Percentiles rank a stretch among this genome's conserved stretches.
Evolutionary conservation across 1,139 yeast species (phyloP).

Genomic region (Ogataea hybrid): DNA sequence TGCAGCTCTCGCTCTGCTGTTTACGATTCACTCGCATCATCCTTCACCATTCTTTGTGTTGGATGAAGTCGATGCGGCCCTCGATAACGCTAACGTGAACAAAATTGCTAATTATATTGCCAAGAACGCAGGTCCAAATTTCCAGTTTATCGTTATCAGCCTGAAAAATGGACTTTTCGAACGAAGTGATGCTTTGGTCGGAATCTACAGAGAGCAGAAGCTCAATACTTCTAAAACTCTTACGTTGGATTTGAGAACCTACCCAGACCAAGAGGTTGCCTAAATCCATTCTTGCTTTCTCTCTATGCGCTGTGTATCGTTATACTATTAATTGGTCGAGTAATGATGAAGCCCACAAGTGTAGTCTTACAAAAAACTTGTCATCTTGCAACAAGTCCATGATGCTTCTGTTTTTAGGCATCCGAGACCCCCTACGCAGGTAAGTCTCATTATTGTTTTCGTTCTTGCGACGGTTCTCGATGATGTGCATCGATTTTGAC

Average conservation of each 20-base stretch:
- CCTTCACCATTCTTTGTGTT: conserved; percentile 96
- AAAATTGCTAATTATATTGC: conserved; percentile 82
- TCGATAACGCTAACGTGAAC: conserved; percentile 85
- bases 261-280: conserved; percentile 38
- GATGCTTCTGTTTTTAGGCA: conserved; percentile 52
- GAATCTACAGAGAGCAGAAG: conserved; percentile 84
- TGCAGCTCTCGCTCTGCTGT: conserved; percentile 89
- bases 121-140: conserved; percentile 70
- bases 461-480: conserved; percentile 17
- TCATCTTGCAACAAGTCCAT: conserved; percentile 60
- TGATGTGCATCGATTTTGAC: conserved; percentile 37
- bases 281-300: not conserved
- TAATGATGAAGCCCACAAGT: conserved; percentile 62
- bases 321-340: conserved; percentile 25
- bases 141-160: conserved; percentile 93
- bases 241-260: conserved; percentile 69
- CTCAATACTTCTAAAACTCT: conserved; percentile 75
- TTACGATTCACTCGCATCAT: conserved; percentile 86
- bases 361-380: conserved; percentile 59
- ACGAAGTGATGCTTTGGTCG: conserved; percentile 87
- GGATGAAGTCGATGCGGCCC: conserved; percentile 97
- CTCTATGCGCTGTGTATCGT: conserved; percentile 1
- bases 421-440: conserved; percentile 48
- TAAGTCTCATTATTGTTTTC: conserved; percentile 51
- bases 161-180: conserved; percentile 86